phyloP scores from a whole-genome alignment of 1,284 basidiomycete species.

The Athelia psychrophila region DNA sequence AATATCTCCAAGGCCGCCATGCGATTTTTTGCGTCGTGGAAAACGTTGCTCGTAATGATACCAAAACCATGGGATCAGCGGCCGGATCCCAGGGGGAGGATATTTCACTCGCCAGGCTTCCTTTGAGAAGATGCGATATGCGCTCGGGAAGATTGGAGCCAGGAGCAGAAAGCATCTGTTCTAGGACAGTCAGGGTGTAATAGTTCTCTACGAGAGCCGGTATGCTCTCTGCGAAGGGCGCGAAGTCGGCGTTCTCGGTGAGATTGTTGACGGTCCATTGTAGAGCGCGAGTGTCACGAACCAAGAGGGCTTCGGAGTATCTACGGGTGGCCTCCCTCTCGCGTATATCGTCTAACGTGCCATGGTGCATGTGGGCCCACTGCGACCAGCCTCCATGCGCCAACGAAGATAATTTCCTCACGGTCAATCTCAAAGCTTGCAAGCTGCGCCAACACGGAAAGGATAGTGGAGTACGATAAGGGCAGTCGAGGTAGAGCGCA shows the following conservation, averaged over 20 bases:
- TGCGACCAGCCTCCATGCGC: slow-evolving; percentile 15
- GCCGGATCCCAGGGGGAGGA: too few species aligned
- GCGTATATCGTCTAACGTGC: slow-evolving; percentile 22
- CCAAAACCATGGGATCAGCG: too few species aligned
- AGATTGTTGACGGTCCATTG: slow-evolving; percentile 32
- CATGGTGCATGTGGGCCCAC: slow-evolving; percentile 9
- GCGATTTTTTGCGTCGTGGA: too few species aligned
- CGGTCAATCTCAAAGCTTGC: slow-evolving; percentile 15
- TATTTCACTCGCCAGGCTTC: too few species aligned
- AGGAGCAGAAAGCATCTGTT: too few species aligned
- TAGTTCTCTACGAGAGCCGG: slow-evolving; percentile 23
- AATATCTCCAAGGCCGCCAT: too few species aligned
- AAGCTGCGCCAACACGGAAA: slow-evolving; percentile 28
- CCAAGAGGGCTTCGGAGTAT: slow-evolving; percentile 6
- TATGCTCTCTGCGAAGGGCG: slow-evolving; percentile 32
- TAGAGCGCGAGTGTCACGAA: slow-evolving; percentile 17
- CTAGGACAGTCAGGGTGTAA: too few species aligned
- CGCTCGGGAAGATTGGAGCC: too few species aligned
- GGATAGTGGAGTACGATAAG: slow-evolving; percentile 36
- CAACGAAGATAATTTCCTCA: slow-evolving; percentile 12
- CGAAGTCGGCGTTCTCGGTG: slow-evolving; percentile 30
- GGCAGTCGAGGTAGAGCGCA: slow-evolving; percentile 29
- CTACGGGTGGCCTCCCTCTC: slow-evolving; percentile 27
- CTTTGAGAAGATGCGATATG: too few species aligned
- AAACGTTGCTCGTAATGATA: too few species aligned